Evolutionary conservation across 768 basidiomycete genomes (phyloP).

Genomic region (Agaricus blazei): DNA sequence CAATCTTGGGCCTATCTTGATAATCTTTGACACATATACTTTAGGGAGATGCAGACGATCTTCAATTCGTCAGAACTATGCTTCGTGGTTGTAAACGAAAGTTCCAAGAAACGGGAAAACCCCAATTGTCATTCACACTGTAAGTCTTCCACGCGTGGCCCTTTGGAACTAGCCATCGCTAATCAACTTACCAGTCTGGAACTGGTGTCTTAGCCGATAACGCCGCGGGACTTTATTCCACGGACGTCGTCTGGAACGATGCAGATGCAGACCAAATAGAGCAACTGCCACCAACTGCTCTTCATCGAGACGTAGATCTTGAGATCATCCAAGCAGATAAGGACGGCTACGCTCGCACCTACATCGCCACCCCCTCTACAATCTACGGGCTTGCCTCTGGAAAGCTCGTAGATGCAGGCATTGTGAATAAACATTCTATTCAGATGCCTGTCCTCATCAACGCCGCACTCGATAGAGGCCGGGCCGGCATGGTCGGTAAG

Average conservation of each 20-base stretch:
- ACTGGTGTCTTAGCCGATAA: conserved; percentile 36
- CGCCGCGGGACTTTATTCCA: conserved; percentile 34
- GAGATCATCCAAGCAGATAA: conserved; percentile 40
- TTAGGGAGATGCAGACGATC: conserved; percentile 36
- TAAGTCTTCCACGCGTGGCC: conserved; percentile 17
- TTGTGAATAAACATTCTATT: conserved; percentile 44
- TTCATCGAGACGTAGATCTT: conserved; percentile 47
- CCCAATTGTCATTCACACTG: conserved; percentile 39
- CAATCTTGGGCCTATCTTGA: background rate
- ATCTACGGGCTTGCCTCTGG: conserved; percentile 47
- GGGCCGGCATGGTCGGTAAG: conserved; percentile 45
- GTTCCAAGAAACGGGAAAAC: conserved; percentile 25
- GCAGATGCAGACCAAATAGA: conserved; percentile 40
- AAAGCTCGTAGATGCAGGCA: conserved; percentile 42
- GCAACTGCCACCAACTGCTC: conserved; percentile 35
- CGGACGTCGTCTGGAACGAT: conserved; percentile 43
- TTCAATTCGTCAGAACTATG: conserved; percentile 32
- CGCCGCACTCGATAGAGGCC: conserved; percentile 34
- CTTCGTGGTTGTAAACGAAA: conserved; percentile 31
- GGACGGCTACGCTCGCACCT: conserved; percentile 45
- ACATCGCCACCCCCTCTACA: conserved; percentile 49
- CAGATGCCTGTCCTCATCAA: conserved; percentile 44
- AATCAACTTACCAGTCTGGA: conserved; percentile 21
- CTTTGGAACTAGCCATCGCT: background rate
- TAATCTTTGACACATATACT: background rate